phyloP scores from a whole-genome alignment of 140 eudicot species.

The Erigeron philadelphicus region DNA sequence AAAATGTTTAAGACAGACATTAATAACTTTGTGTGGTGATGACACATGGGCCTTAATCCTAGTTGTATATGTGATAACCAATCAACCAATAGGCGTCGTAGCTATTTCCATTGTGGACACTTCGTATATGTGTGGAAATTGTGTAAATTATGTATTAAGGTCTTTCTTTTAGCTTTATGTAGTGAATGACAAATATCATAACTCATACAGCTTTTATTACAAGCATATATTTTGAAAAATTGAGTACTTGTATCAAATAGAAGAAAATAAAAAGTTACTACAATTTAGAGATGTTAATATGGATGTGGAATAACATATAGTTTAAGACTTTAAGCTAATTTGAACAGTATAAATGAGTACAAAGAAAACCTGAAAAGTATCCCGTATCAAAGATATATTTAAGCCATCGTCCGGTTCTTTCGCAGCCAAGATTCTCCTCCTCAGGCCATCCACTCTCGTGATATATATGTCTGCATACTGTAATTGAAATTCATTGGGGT shows the following conservation, averaged over 20 bases:
- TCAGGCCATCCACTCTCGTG: constrained; percentile 84
- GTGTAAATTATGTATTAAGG: no score
- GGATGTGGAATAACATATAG: constrained; percentile 9
- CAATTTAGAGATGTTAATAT: neutral
- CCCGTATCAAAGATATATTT: constrained; percentile 54
- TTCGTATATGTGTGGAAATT: no score
- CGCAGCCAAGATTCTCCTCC: constrained; percentile 60
- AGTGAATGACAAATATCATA: constrained; percentile 3
- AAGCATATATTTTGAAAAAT: constrained; percentile 10
- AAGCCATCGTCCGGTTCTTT: constrained; percentile 40
- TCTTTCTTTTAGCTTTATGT: neutral
- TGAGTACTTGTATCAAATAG: constrained; percentile 2
- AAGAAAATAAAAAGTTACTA: neutral
- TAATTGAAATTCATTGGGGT: constrained; percentile 26
- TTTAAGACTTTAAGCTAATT: neutral
- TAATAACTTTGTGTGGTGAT: no score
- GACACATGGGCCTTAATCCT: no score
- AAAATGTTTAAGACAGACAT: no score
- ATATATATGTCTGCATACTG: constrained; percentile 86
- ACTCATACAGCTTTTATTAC: constrained; percentile 2
- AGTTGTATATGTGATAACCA: no score
- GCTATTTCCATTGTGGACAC: no score
- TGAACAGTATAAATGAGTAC: constrained; percentile 12
- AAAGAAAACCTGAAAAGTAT: constrained; percentile 71
- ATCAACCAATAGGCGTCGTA: no score